Evolutionary conservation across 768 basidiomycete genomes (phyloP).

Genomic region (Pisolithus marmoratus): DNA sequence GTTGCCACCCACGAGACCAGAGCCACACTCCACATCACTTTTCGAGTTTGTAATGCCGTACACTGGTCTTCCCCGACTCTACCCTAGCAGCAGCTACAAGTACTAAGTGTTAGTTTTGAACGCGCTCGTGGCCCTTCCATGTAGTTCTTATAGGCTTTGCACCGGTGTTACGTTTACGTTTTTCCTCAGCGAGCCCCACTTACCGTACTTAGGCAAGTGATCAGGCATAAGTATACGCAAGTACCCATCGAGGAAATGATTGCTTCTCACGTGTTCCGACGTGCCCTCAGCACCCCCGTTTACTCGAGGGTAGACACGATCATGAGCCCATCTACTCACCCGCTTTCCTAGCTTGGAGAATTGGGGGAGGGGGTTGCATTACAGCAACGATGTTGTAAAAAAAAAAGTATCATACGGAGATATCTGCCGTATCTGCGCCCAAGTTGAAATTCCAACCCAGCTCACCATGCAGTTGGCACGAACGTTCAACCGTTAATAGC

Average conservation of each 20-base stretch:
- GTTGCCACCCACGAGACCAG: no score
- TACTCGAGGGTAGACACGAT: constrained; percentile 33
- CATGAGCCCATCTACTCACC: neutral
- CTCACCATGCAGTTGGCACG: constrained; percentile 13
- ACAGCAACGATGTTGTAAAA: neutral
- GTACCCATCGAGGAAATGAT: neutral
- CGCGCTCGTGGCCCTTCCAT: no score
- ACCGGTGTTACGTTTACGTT: no score
- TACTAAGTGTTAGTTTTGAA: no score
- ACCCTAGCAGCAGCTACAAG: no score
- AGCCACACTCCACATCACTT: no score
- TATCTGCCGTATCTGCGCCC: neutral
- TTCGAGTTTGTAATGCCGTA: no score
- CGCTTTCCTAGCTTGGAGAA: neutral
- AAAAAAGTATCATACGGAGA: neutral
- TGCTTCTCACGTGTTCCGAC: constrained; percentile 14
- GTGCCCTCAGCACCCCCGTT: constrained; percentile 37
- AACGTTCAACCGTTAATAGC: neutral
- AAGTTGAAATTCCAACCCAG: constrained; percentile 22
- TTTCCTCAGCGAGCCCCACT: no score
- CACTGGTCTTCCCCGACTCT: no score
- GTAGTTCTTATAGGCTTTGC: no score
- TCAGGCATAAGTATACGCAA: neutral
- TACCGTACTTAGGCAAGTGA: neutral
- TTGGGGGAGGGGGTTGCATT: neutral